These are phyloP conservation scores for Monosporascus ibericus DNA, from an alignment of 2,329 filamentous ascomycete genomes.

Conservation along the genomic window DNA sequence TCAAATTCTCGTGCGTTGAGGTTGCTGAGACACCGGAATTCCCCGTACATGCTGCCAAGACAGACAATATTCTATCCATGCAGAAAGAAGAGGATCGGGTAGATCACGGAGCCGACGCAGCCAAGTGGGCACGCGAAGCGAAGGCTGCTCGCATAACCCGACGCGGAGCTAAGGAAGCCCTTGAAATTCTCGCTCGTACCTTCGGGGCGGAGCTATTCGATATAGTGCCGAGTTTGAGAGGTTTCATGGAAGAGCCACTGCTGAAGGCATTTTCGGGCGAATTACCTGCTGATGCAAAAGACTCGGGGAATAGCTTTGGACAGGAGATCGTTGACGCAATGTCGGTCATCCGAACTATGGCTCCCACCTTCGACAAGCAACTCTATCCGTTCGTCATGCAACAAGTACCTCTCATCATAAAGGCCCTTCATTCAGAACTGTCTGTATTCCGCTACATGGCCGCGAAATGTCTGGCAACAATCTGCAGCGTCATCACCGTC, in stretches of 20 bases:
- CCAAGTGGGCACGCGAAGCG: constrained; percentile 82
- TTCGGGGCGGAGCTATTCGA: constrained; percentile 74
- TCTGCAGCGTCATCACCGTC: constrained; percentile 93
- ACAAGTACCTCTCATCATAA: constrained; percentile 79
- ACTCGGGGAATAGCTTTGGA: constrained; percentile 69
- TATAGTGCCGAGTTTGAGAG: constrained; percentile 76
- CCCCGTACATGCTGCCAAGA: constrained; percentile 71
- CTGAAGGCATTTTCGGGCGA: constrained; percentile 65
- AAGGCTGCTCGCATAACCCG: constrained; percentile 85
- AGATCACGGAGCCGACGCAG: constrained; percentile 78
- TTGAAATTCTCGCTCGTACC: constrained; percentile 76
- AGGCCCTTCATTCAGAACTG: constrained; percentile 78
- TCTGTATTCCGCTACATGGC: constrained; percentile 95
- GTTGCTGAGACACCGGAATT: constrained; percentile 97
- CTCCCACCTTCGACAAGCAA: constrained; percentile 76
- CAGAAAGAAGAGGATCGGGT: constrained; percentile 95
- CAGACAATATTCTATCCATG: constrained; percentile 79
- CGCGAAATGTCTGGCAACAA: constrained; percentile 93
- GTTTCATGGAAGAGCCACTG: constrained; percentile 77
- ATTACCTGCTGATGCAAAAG: constrained; percentile 65
- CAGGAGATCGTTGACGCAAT: constrained; percentile 92
- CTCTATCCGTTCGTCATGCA: constrained; percentile 76
- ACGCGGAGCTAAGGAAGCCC: constrained; percentile 86
- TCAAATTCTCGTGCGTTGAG: constrained; percentile 97
- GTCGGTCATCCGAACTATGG: constrained; percentile 84